Conservation (phyloP, 495 filamentous ascomycete species). For the Massariosphaeria phaeospora region DNA sequence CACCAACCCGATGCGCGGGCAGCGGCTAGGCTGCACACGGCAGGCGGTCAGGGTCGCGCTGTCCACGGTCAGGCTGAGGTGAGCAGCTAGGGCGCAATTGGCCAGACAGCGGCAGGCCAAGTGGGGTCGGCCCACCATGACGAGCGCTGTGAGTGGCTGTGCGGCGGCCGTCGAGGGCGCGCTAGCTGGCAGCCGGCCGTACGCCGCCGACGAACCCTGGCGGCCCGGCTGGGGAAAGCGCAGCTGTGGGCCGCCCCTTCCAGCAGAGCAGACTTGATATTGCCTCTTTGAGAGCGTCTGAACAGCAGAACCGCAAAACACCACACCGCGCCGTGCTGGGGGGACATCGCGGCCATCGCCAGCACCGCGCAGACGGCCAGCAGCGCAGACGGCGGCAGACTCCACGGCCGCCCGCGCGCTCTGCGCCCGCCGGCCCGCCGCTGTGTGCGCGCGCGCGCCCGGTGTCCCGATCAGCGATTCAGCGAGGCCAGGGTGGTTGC, state of each 20-base stretch:
- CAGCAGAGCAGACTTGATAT: slow-evolving; percentile 3
- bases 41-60: slow-evolving; percentile 10
- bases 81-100: slow-evolving; percentile 12
- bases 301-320: background rate
- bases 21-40: slow-evolving; percentile 11
- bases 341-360: background rate
- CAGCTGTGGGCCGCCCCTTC: background rate
- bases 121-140: background rate
- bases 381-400: background rate
- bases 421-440: background rate
- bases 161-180: background rate
- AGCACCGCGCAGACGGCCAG: background rate
- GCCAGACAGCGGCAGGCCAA: slow-evolving; percentile 1
- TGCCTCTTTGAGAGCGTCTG: slow-evolving; percentile 14
- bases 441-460: background rate
- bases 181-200: too few relatives aligned
- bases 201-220: too few relatives aligned
- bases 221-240: background rate
- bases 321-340: background rate
- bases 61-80: background rate
- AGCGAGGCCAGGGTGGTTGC: slow-evolving; percentile 22
- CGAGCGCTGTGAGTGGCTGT: background rate
- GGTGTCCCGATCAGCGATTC: slow-evolving; percentile 30
- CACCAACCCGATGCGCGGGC: background rate
- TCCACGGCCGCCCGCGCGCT: background rate